phyloP scores from a whole-genome alignment of 2,329 filamentous ascomycete species.

The Diplodia scrobiculata region DNA sequence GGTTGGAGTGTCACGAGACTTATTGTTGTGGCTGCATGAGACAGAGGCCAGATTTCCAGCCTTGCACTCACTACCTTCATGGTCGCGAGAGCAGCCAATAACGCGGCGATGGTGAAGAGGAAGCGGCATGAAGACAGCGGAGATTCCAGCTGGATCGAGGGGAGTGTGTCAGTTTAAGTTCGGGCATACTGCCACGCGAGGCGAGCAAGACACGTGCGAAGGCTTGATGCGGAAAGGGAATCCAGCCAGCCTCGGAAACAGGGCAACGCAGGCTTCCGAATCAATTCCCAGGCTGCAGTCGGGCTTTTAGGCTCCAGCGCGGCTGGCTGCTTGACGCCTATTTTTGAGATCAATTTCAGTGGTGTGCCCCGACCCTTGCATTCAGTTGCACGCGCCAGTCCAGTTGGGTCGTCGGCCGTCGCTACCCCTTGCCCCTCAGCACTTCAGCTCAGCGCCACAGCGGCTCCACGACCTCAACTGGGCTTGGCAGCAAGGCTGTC shows the following conservation, averaged over 20 bases:
- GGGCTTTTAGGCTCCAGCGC: background rate
- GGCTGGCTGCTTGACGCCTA: background rate
- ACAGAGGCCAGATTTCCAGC: background rate
- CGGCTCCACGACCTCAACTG: background rate
- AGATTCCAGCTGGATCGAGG: background rate
- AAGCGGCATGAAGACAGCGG: background rate
- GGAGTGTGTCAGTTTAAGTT: background rate
- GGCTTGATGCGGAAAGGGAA: background rate
- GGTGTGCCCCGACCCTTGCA: constrained; percentile 5
- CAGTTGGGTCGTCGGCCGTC: background rate
- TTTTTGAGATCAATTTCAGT: background rate
- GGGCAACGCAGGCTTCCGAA: constrained; percentile 5
- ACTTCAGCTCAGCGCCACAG: constrained; percentile 20
- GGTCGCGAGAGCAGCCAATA: background rate
- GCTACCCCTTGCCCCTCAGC: background rate
- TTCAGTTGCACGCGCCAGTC: constrained; percentile 7
- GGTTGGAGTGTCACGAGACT: background rate
- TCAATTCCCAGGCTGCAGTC: background rate
- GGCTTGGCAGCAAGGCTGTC: background rate
- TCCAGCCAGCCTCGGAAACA: background rate
- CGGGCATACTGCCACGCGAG: background rate
- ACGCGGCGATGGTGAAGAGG: background rate
- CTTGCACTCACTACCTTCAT: background rate
- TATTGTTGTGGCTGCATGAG: constrained; percentile 5
- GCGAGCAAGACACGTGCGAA: background rate